These are phyloP conservation scores for Auricularia sp. DNA, from an alignment of 768 basidiomycete genomes.

Conservation along the genomic window DNA sequence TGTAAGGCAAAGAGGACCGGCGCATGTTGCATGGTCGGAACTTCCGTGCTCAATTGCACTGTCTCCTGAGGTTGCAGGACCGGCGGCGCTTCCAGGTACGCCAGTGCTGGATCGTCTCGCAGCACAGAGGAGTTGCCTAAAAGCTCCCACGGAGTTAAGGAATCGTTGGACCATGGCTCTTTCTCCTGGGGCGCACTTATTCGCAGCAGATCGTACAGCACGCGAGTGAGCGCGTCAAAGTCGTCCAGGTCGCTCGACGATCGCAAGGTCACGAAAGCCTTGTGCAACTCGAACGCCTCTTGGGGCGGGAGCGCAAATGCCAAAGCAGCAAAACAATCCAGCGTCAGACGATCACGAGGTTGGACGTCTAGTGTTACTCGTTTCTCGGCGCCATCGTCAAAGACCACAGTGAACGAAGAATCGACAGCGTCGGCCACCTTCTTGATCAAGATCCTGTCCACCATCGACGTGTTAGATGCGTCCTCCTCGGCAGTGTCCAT, in stretches of 20 bases:
- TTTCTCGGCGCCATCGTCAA: constrained; percentile 37
- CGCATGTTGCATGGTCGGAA: constrained; percentile 38
- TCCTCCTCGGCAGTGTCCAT: constrained; percentile 1
- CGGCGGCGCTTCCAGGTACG: constrained; percentile 30
- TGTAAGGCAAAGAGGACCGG: constrained; percentile 68
- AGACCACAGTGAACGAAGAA: constrained; percentile 43
- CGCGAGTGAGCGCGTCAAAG: constrained; percentile 44
- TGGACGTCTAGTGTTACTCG: constrained; percentile 44
- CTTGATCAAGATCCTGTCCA: constrained; percentile 24
- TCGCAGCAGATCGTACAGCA: constrained; percentile 41
- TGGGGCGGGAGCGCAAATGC: constrained; percentile 50
- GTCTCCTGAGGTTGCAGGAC: constrained; percentile 8
- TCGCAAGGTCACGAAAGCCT: constrained; percentile 32
- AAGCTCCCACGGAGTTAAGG: constrained; percentile 40
- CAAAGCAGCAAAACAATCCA: constrained; percentile 50
- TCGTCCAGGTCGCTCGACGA: constrained; percentile 31
- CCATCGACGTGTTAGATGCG: constrained; percentile 7
- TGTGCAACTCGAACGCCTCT: constrained; percentile 45
- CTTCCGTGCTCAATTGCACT: constrained; percentile 1
- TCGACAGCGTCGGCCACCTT: constrained; percentile 38
- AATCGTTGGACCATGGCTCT: background rate
- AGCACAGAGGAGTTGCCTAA: constrained; percentile 35
- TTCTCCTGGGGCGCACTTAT: constrained; percentile 12
- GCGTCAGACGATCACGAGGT: constrained; percentile 45
- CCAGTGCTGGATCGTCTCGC: constrained; percentile 49